Percentiles rank a stretch among this genome's conserved stretches.
Evolutionary conservation across 768 basidiomycete genomes (phyloP).

Genomic region (Candolleomyces eurysporus): DNA sequence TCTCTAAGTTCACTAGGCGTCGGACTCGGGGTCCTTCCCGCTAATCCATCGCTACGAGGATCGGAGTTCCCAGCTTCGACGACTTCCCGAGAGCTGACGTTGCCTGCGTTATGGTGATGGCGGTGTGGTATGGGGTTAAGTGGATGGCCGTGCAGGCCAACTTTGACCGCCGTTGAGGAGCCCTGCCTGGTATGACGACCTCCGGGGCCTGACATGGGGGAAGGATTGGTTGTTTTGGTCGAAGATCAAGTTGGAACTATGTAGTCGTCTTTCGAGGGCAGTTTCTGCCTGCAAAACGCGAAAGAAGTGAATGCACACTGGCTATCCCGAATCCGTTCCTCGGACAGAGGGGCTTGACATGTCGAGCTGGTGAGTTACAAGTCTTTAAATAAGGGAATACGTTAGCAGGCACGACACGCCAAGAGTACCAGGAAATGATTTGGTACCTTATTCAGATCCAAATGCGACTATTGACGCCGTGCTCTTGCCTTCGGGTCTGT

Average conservation of each 20-base stretch:
- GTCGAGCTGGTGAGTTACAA: too few relatives aligned
- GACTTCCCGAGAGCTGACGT: background rate
- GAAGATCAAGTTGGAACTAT: background rate
- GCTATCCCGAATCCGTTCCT: too few relatives aligned
- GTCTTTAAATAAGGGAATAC: too few relatives aligned
- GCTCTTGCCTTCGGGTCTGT: too few relatives aligned
- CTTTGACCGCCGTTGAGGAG: background rate
- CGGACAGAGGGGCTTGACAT: too few relatives aligned
- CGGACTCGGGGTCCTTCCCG: conserved; percentile 54
- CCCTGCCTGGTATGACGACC: background rate
- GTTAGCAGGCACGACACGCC: too few relatives aligned
- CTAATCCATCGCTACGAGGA: background rate
- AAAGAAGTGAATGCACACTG: too few relatives aligned
- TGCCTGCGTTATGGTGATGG: background rate
- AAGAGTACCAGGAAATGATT: too few relatives aligned
- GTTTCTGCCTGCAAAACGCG: too few relatives aligned
- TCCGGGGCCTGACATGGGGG: background rate
- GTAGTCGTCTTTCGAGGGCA: too few relatives aligned
- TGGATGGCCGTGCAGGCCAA: background rate
- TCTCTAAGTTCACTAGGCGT: conserved; percentile 58
- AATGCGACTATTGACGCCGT: too few relatives aligned
- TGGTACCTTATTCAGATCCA: too few relatives aligned
- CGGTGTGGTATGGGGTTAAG: background rate
- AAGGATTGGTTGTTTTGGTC: background rate
- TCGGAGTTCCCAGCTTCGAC: conserved; percentile 7